Percentiles rank a stretch among this genome's conserved stretches.
These are phyloP conservation scores for Apiospora sp. DNA, from an alignment of 2,329 filamentous ascomycete genomes.

Conservation along the genomic window DNA sequence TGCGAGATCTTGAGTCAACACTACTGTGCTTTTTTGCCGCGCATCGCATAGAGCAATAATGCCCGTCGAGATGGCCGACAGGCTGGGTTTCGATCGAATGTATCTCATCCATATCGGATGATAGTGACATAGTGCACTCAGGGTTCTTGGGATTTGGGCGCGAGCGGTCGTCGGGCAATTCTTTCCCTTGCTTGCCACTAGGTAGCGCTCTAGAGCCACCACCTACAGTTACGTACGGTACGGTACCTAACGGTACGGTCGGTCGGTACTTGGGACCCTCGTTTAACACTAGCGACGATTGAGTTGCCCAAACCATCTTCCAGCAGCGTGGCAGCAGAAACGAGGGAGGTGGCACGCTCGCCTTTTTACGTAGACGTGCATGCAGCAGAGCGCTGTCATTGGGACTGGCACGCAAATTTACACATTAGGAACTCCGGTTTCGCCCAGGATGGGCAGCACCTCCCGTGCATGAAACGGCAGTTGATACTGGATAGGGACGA, in stretches of 20 bases:
- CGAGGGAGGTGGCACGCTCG: neutral
- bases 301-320: conserved; percentile 14
- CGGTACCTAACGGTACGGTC: neutral
- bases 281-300: neutral
- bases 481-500: conserved; percentile 15
- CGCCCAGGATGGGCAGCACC: conserved; percentile 1
- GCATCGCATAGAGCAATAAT: neutral
- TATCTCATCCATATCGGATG: neutral
- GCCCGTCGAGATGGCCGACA: conserved; percentile 17
- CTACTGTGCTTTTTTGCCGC: neutral
- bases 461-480: conserved; percentile 20
- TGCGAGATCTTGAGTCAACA: conserved; percentile 3
- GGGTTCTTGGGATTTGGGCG: neutral
- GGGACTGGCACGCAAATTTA: neutral
- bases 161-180: conserved; percentile 13
- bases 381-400: neutral
- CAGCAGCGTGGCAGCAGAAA: neutral
- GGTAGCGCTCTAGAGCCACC: neutral
- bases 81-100: neutral
- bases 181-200: neutral
- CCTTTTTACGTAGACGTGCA: neutral
- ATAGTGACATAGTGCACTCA: conserved; percentile 18
- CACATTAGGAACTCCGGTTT: neutral
- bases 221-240: conserved; percentile 15
- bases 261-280: too few relatives aligned